Conservation (phyloP, 2,329 filamentous ascomycete genomes). For the Alternaria ventricosa region DNA sequence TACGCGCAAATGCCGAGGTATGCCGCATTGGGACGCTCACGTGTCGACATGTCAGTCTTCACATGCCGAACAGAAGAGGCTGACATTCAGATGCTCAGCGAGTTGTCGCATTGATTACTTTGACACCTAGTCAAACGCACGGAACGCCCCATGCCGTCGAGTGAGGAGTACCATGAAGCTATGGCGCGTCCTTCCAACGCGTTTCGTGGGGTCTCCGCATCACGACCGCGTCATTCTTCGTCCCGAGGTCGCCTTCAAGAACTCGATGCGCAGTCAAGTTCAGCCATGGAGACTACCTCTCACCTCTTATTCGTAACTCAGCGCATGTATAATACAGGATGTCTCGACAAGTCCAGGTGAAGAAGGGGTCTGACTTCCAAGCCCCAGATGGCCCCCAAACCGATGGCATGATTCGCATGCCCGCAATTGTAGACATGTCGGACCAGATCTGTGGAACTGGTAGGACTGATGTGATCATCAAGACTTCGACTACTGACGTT, state of each 20-base stretch:
- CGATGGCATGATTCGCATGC: constrained; percentile 58
- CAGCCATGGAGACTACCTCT: background rate
- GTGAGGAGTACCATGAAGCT: background rate
- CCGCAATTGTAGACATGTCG: constrained; percentile 68
- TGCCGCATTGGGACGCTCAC: constrained; percentile 14
- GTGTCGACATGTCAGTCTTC: constrained; percentile 13
- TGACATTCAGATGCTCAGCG: constrained; percentile 17
- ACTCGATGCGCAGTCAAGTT: background rate
- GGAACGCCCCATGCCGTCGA: background rate
- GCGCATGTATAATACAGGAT: constrained; percentile 10
- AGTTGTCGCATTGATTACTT: background rate
- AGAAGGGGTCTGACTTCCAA: constrained; percentile 37
- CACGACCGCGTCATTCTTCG: constrained; percentile 4
- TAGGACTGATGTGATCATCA: constrained; percentile 45
- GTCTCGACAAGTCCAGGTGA: constrained; percentile 37
- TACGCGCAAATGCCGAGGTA: constrained; percentile 37
- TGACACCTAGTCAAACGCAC: background rate
- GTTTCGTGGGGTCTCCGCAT: constrained; percentile 12
- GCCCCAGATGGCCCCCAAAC: constrained; percentile 55
- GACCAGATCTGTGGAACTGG: constrained; percentile 72
- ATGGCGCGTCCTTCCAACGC: background rate
- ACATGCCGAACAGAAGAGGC: constrained; percentile 20
- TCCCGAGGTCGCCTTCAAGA: background rate
- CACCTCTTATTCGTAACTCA: background rate
- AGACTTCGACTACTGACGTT: background rate